Evolutionary conservation across 1,139 yeast species (phyloP), one percentile per base, ranked within the genome.

Genomic region (Candida freyschussii): DNA sequence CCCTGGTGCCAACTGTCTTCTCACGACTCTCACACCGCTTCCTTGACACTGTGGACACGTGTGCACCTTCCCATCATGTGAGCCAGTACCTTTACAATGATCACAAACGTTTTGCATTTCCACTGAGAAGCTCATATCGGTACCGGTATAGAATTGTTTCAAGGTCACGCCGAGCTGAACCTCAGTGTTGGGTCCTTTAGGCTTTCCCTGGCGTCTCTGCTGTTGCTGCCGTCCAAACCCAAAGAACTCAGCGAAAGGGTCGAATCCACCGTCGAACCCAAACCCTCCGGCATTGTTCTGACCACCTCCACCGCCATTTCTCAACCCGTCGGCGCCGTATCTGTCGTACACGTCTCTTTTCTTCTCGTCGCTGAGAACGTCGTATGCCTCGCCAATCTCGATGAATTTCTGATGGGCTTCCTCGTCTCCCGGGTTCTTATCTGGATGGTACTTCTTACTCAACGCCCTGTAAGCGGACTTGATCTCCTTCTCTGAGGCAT

Each of bases 341-440:
- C 67, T 65, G 57, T 91, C 97, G 55, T 81, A 91, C 22, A 75
- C 70, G 25, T 67, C 54, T 40, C 85, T 72, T 58, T 86, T 84
- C 36, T 82, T 84, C 11, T 72, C 60, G 54, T 89, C 89, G 39
- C 79, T 73, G 41, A 91, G 69, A 10, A 87, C 85, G 41, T 89
- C 97, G 56, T 91, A 91, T 0, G 97, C 97, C 48, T 83, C 95
- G 7, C 96, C 95, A 18, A 91, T 75, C 56, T 87, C 95, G 33
- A 91, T 79, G 58, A 87, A 91, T 59, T 74, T 80, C 37, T 81
- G 80, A 45, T 84, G 89, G 2, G 96, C 95, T 26, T 72, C 80
- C 15, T 84, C 91, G 45, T 80, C 75, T 7, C 78, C 80, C 19
- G 75, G 81, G 53, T 91, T 91, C 63, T 93, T 91, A 58, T 91